phyloP scores from a whole-genome alignment of 306 rosid species.

The Lotus japonicus region DNA sequence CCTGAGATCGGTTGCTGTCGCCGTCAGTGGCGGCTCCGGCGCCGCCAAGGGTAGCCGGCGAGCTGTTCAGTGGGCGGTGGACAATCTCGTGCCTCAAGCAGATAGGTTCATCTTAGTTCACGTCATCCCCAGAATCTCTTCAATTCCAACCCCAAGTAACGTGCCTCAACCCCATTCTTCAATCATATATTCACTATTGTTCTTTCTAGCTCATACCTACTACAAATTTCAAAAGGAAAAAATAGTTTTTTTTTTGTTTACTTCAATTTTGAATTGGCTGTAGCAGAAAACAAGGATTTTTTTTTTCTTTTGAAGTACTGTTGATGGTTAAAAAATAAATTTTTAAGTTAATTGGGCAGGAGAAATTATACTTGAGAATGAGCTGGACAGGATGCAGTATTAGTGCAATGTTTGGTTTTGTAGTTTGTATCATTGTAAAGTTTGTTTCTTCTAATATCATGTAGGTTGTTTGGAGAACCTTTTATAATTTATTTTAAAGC shows the following conservation, averaged over 20 bases:
- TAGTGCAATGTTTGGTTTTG: no score
- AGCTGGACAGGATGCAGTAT: not conserved
- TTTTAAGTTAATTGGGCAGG: not conserved
- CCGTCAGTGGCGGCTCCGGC: constrained; percentile 49
- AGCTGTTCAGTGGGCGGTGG: constrained; percentile 75
- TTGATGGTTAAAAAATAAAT: not conserved
- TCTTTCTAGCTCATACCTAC: not conserved
- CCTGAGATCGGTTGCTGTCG: constrained; percentile 68
- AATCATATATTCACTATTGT: not conserved
- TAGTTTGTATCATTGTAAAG: no score
- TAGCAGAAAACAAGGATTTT: not conserved
- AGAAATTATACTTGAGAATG: not conserved
- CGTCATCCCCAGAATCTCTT: constrained; percentile 71
- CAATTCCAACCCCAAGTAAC: constrained; percentile 70
- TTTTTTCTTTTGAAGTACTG: no score
- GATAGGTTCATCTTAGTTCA: constrained; percentile 77
- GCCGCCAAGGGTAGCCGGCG: constrained; percentile 61
- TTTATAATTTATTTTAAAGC: no score
- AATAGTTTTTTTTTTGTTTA: not conserved
- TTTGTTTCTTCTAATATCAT: no score
- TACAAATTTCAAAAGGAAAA: not conserved
- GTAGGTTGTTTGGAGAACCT: no score
- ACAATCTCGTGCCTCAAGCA: constrained; percentile 59
- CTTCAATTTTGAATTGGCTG: not conserved
- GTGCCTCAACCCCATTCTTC: not conserved